These are phyloP conservation scores for Paradendryphiella salina DNA, from an alignment of 2,329 filamentous ascomycete genomes.

Conservation along the genomic window DNA sequence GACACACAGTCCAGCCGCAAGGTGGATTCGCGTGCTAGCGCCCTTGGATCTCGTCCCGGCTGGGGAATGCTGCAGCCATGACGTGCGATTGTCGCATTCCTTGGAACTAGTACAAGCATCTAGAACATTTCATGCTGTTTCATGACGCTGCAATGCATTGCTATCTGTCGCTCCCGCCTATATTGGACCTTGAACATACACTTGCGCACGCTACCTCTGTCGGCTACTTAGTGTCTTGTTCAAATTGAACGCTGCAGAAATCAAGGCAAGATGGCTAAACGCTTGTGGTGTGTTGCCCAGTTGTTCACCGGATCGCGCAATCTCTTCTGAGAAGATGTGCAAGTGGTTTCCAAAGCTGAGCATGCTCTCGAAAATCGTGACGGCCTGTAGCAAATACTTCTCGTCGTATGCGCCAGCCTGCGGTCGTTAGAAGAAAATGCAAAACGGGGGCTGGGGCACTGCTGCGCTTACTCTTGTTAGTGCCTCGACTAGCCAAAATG, in stretches of 20 bases:
- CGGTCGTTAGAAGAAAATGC: slow-evolving; percentile 10
- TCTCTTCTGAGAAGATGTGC: slow-evolving; percentile 79
- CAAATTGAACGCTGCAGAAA: slow-evolving; percentile 77
- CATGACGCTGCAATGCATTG: not conserved
- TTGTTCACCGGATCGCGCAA: slow-evolving; percentile 73
- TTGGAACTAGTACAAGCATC: slow-evolving; percentile 9
- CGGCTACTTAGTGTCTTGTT: slow-evolving; percentile 52
- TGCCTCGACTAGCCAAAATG: slow-evolving; percentile 80
- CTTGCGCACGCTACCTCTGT: slow-evolving; percentile 1
- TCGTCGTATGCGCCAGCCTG: slow-evolving; percentile 58
- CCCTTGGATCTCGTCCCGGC: slow-evolving; percentile 10
- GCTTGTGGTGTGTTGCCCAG: slow-evolving; percentile 79
- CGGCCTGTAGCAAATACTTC: slow-evolving; percentile 63
- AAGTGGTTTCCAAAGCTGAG: slow-evolving; percentile 75
- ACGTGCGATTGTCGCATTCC: slow-evolving; percentile 13
- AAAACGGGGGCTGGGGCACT: not conserved
- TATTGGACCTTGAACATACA: not conserved
- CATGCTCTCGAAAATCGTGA: slow-evolving; percentile 77
- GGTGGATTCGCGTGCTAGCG: slow-evolving; percentile 10
- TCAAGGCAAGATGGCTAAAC: slow-evolving; percentile 74
- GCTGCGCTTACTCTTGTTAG: slow-evolving; percentile 66
- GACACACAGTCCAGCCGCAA: slow-evolving; percentile 13
- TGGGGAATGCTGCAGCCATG: slow-evolving; percentile 14
- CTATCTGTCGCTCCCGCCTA: not conserved
- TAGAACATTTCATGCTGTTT: slow-evolving; percentile 8